Base-by-base conservation (phyloP, 305 asterid species). In the Fraxinus platypoda region DNA sequence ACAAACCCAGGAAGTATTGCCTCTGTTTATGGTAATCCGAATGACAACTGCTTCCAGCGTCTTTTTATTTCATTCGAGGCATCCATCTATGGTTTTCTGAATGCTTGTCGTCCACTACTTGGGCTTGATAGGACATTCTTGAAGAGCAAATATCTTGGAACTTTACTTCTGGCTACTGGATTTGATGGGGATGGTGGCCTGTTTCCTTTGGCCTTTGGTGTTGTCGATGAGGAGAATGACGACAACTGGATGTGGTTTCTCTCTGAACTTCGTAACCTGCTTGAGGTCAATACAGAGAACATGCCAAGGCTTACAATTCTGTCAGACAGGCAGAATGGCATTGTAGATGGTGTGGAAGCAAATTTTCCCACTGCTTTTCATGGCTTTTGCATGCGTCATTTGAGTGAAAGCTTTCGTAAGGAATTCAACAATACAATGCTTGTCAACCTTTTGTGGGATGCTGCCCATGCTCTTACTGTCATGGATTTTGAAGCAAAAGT, bases 171-270 rank as follows among this genome's bases (percentile, higher is more conserved):
- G 9, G 99, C 99, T 77, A 94, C 97, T 74, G 98, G 98, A 52
- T 94, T 96, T 83, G 99, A 96, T 86, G 99, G 98, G 79, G 98
- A 93, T 80, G 98, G 97, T 64, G 97, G 91, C 49, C 94, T 96
- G 70, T 96, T 92, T 81, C 99, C 99, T 19, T 82, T 96, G 84
- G 98, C 98, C 21, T 94, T 96, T 81, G 99, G 98, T 73, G 98
- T 96, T 73, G 98, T 96, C 7, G 99, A 96, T 73, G 98, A 93
- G 88, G 99, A 96, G 84, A 93, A 85, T 77, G 97, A 94, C 49
- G 98, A 90, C 9, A 96, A 94, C 77, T 96, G 99, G 99, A 94
- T 93, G 99, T 96, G 99, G 99, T 96, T 94, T 84, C 94, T 96
- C 76, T 94, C 98, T 3, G 99, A 96, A 91, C 98, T 96, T 82